Evolutionary conservation across 2,329 filamentous ascomycete species (phyloP).

Genomic region (Ascochyta koolunga): DNA sequence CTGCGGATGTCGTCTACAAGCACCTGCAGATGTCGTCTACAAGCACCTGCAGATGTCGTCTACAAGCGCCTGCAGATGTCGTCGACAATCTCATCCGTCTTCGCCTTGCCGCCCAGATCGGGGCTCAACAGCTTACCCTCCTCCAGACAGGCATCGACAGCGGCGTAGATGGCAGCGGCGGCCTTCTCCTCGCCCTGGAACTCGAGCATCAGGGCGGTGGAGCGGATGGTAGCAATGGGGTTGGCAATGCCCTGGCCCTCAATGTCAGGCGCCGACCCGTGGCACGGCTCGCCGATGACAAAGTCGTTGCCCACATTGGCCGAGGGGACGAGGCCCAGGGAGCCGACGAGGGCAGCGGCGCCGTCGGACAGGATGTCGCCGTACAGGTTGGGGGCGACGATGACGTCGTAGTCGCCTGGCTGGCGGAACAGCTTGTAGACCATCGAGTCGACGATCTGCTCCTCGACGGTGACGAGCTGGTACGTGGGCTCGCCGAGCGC

Average conservation of each 20-base stretch:
- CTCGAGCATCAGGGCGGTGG: slow-evolving; percentile 93
- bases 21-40: no score
- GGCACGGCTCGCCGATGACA: slow-evolving; percentile 97
- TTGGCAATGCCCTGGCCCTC: slow-evolving; percentile 92
- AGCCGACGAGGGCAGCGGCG: slow-evolving; percentile 90
- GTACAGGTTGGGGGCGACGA: slow-evolving; percentile 96
- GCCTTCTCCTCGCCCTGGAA: slow-evolving; percentile 88
- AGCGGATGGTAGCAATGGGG: slow-evolving; percentile 91
- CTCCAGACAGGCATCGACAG: slow-evolving; percentile 87
- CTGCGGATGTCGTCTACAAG: no score
- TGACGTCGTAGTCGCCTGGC: slow-evolving; percentile 93
- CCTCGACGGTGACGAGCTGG: slow-evolving; percentile 72
- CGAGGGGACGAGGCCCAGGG: slow-evolving; percentile 87
- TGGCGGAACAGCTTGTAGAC: slow-evolving; percentile 99
- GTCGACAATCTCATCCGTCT: slow-evolving; percentile 82
- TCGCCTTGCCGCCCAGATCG: slow-evolving; percentile 86
- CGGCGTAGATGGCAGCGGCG: slow-evolving; percentile 86
- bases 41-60: no score
- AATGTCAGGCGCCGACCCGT: slow-evolving; percentile 95
- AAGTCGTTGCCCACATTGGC: slow-evolving; percentile 95
- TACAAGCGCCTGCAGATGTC: slow-evolving; percentile 84
- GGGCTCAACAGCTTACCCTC: slow-evolving; percentile 84
- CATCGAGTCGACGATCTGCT: slow-evolving; percentile 99
- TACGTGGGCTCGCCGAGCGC: slow-evolving; percentile 73
- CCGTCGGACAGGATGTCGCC: slow-evolving; percentile 96